phyloP scores from a whole-genome alignment of 768 basidiomycete genomes.

The Tephrocybe sp. region DNA sequence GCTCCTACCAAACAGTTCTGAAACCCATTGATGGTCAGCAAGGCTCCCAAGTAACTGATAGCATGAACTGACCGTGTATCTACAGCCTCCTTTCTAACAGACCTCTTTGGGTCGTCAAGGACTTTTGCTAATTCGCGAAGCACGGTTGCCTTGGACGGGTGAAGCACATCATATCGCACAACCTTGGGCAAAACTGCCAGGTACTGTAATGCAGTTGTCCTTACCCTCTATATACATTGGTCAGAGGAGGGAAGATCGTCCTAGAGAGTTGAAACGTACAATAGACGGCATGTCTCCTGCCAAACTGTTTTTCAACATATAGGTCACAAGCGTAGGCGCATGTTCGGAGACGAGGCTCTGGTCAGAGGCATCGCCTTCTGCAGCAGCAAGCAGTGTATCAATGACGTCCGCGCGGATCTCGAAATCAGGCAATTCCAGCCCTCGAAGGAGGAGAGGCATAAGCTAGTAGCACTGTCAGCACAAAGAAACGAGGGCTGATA shows the following conservation, averaged over 20 bases:
- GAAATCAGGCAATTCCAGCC: constrained; percentile 74
- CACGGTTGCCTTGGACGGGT: constrained; percentile 74
- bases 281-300: constrained; percentile 50
- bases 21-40: not conserved
- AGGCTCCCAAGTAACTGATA: not conserved
- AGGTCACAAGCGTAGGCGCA: constrained; percentile 65
- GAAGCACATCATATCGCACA: constrained; percentile 81
- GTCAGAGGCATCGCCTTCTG: constrained; percentile 54
- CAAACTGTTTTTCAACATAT: constrained; percentile 68
- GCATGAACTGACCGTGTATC: constrained; percentile 53
- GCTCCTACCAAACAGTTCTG: constrained; percentile 49
- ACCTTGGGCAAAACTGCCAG: constrained; percentile 71
- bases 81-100: constrained; percentile 87
- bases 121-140: constrained; percentile 71
- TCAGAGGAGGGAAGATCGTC: not conserved
- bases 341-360: constrained; percentile 61
- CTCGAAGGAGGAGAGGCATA: constrained; percentile 84
- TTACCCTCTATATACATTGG: constrained; percentile 56
- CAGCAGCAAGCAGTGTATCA: constrained; percentile 71
- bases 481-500: not conserved
- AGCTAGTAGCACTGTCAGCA: constrained; percentile 47
- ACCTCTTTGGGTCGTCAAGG: constrained; percentile 87
- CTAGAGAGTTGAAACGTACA: constrained; percentile 36
- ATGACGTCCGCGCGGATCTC: constrained; percentile 80
- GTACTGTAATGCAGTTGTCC: constrained; percentile 73